A percentile compares a stretch with the other conserved stretches of the same genome.
phyloP scores from a whole-genome alignment of 148 eudicot genomes.

The Rhododendron vialii region DNA sequence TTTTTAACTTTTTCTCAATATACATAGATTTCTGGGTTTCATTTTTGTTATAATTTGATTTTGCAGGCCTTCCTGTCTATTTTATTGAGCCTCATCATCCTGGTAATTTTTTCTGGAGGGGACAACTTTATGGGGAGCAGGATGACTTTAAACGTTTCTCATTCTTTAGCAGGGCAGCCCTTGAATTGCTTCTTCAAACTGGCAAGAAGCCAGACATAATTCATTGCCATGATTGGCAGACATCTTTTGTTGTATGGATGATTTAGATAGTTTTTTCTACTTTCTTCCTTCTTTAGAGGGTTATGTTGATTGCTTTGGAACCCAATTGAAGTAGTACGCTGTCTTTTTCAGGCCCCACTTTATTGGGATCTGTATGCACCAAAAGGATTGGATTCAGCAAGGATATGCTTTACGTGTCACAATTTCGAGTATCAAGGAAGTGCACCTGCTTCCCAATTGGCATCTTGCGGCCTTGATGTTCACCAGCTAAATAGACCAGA shows the following conservation, averaged over 20 bases:
- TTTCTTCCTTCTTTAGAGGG: not conserved
- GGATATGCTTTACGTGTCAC: slow-evolving; percentile 97
- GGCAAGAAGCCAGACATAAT: slow-evolving; percentile 95
- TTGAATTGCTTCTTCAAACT: slow-evolving; percentile 78
- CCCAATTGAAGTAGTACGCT: not conserved
- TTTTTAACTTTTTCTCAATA: not conserved
- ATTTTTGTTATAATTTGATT: slow-evolving; percentile 11
- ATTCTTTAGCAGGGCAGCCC: slow-evolving; percentile 92
- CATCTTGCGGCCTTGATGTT: slow-evolving; percentile 95
- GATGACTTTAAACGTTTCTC: slow-evolving; percentile 97
- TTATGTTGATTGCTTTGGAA: not conserved
- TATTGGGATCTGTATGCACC: slow-evolving; percentile 92
- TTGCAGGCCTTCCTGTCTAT: slow-evolving; percentile 93
- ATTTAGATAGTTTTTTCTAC: not conserved
- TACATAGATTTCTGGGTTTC: not conserved
- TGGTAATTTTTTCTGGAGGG: slow-evolving; percentile 87
- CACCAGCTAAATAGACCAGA: slow-evolving; percentile 80
- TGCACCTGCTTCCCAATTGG: slow-evolving; percentile 79
- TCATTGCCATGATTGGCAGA: slow-evolving; percentile 99
- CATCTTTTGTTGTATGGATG: slow-evolving; percentile 80
- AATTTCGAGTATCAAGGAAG: slow-evolving; percentile 96
- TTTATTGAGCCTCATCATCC: slow-evolving; percentile 94
- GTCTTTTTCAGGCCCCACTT: slow-evolving; percentile 66
- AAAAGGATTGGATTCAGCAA: slow-evolving; percentile 88
- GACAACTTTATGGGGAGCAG: slow-evolving; percentile 83